Evolutionary conservation across 805 yeast species (phyloP).

Genomic region (Pichia exigua): DNA sequence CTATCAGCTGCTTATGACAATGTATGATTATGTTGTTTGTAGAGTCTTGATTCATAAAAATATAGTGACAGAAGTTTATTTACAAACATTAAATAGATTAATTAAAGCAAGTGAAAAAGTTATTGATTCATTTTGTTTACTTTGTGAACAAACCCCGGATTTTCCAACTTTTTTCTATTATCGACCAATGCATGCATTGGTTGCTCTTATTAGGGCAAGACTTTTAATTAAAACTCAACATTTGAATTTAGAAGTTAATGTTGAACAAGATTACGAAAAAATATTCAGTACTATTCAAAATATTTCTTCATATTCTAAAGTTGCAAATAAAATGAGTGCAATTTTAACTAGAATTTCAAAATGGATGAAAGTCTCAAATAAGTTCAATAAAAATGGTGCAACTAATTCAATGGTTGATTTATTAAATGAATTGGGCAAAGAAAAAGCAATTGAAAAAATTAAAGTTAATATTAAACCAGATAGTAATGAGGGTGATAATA

Average conservation of each 20-base stretch:
- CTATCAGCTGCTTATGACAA: constrained; percentile 42
- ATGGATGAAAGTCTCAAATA: constrained; percentile 33
- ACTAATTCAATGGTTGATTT: constrained; percentile 47
- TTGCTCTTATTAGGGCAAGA: constrained; percentile 39
- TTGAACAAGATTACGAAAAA: constrained; percentile 25
- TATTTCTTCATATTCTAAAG: constrained; percentile 23
- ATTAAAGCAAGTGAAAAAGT: constrained; percentile 40
- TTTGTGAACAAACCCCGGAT: constrained; percentile 32
- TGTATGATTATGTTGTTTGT: constrained; percentile 46
- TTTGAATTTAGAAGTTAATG: constrained; percentile 29
- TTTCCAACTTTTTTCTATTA: constrained; percentile 48
- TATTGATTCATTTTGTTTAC: constrained; percentile 35
- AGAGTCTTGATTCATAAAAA: constrained; percentile 28
- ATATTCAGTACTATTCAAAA: constrained; percentile 20
- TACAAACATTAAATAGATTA: constrained; percentile 34
- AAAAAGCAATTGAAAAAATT: constrained; percentile 34
- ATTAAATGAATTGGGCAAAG: constrained; percentile 46
- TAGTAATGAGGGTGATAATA: constrained; percentile 23
- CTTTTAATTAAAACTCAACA: constrained; percentile 36
- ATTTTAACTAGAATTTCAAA: constrained; percentile 30
- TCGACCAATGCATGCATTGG: constrained; percentile 45
- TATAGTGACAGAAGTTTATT: constrained; percentile 26
- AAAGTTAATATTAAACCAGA: constrained; percentile 15
- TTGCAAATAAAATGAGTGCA: constrained; percentile 29
- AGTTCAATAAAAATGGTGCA: constrained; percentile 40